Evolutionary conservation across 768 basidiomycete species (phyloP).

Genomic region (Sporobolomyces pararoseus): DNA sequence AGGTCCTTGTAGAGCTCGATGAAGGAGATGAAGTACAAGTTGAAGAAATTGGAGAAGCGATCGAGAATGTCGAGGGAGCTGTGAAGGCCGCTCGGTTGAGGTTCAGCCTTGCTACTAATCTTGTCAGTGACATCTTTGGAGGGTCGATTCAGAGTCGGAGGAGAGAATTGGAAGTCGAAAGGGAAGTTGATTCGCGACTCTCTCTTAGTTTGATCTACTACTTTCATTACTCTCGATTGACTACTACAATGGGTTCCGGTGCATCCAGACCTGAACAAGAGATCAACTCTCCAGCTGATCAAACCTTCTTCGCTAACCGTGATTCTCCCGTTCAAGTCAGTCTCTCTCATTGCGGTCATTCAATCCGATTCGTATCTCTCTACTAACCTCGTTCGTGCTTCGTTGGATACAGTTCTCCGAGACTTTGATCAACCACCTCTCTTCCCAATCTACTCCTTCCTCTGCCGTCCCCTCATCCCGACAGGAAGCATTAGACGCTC

Average conservation of each 20-base stretch:
- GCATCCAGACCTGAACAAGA: constrained; percentile 35
- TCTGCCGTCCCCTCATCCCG: constrained; percentile 63
- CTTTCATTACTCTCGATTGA: too few relatives aligned
- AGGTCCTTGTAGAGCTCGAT: not conserved
- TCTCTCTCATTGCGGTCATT: not conserved
- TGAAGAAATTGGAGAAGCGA: too few relatives aligned
- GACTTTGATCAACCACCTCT: constrained; percentile 73
- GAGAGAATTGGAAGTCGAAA: too few relatives aligned
- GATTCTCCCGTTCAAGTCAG: constrained; percentile 30
- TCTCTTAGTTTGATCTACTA: too few relatives aligned
- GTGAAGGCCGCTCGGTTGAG: not conserved
- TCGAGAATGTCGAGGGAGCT: not conserved
- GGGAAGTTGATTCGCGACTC: too few relatives aligned
- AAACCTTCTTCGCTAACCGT: constrained; percentile 36
- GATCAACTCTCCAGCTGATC: not conserved
- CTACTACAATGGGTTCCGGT: constrained; percentile 25
- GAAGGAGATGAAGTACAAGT: not conserved
- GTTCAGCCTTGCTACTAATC: constrained; percentile 5
- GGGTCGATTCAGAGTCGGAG: not conserved
- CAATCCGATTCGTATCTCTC: too few relatives aligned
- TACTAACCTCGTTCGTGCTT: not conserved
- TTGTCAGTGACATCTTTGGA: constrained; percentile 1
- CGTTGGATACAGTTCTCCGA: constrained; percentile 64
- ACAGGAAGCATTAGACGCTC: constrained; percentile 68
- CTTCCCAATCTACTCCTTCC: constrained; percentile 51